Base-by-base conservation (phyloP, 768 basidiomycete genomes). In the Lactifluus piperatus region DNA sequence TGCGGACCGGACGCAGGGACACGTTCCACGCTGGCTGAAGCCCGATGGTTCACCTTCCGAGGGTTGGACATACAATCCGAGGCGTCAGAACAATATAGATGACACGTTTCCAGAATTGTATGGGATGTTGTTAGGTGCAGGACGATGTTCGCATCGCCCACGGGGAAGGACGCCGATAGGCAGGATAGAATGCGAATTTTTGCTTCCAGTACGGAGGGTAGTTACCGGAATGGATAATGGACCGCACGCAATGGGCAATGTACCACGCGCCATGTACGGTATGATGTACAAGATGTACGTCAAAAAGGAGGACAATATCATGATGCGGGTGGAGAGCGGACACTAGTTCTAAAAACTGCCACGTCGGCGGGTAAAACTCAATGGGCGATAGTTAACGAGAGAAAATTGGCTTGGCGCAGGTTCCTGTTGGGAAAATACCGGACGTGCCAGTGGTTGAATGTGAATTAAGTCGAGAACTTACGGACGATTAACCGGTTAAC, bases 261-360 rank as follows among this genome's bases (percentile, higher is more conserved):
- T 20, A 29, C 59, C 49, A 39, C 54, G 29, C 26, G 34, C 49
- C 32, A 37, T 36, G 43, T 54, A 59, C n/a, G 41, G 52, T 56
- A 43, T 60, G 59, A 51, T 51, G 59, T 60, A 56, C 48, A 56
- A 56, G 59, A 60, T 56, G 54, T 47, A 47, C 20, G 53, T 49
- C 53, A 60, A 22, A 22, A 45, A 44, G 41, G 47, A 54, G 52
- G 54, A 49, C 51, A 47, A 24, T 10, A 55, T 51, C 41, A 36
- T n/a, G 29, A 50, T 60, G 59, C 59, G 59, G 59, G 37, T 56
- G 27, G 44, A 60, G 44, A 56, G 54, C 59, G 59, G 59, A n/a
- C 39, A 16, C 37, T 47, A 46, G 18, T 43, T 48, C 36, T 44
- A 32, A 59, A 22, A 44, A 26, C 30, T 48, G 26, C 47, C 24